Base-by-base conservation (phyloP, 805 yeast genomes). In the Lipomyces sp. region DNA sequence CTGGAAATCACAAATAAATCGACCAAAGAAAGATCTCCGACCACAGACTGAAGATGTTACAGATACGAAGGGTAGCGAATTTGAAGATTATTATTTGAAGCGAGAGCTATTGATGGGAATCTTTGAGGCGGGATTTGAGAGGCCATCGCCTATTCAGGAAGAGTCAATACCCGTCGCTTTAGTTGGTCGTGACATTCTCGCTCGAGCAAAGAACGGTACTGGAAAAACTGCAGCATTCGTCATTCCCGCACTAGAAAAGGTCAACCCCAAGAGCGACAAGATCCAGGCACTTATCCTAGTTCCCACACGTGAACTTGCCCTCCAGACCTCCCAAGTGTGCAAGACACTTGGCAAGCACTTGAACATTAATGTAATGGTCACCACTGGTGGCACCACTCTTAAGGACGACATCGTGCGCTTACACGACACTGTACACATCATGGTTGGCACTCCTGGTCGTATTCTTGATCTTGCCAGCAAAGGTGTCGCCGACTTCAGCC, bases 361-460 rank as follows among this genome's bases (percentile, higher is more conserved):
- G 78, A 64, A 64, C 64, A 83, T 92, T 72, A 89, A 93, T 77
- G 92, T 95, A 76, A 94, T 95, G 98, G 98, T 94, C 64, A 89
- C 98, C 79, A 95, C 98, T 11, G 99, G 99, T 79, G 99, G 99
- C 76, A 95, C 99, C 57, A 86, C 89, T 65, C 83, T 95, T 72
- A 88, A 90, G 80, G 99, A 95, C 80, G 99, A 95, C 79, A 94
- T 95, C 74, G 78, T 95, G 75, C 89, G 99, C 83, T 83, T 95
- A 74, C 86, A 90, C 75, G 98, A 94, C 60, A 89, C 96, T 11
- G 98, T 95, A 50, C 98, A 95, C 78, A 86, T 95, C 53, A 81
- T 95, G 67, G 99, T 95, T 54, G 99, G 98, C 71, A 95, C 99
- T 42, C 98, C 98, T 2, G 99, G 99, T 73, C 88, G 99, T 83